Percentiles rank a stretch among this genome's conserved stretches.
phyloP scores from a whole-genome alignment of 495 filamentous ascomycete genomes.

The Bacidia gigantensis region DNA sequence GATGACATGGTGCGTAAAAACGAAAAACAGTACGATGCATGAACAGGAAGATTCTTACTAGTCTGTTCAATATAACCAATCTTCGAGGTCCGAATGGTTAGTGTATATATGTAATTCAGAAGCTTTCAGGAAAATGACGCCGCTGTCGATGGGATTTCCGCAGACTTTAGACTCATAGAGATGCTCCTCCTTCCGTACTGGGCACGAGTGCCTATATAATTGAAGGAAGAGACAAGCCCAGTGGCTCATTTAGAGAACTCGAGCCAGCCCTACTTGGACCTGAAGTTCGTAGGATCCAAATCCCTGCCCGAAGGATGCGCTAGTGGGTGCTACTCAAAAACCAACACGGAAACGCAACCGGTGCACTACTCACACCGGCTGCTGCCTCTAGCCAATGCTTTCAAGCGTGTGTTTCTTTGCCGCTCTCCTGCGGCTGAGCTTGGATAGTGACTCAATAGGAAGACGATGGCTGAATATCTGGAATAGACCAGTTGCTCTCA shows the following conservation, averaged over 20 bases:
- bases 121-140: neutral
- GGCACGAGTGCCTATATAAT: conserved; percentile 1
- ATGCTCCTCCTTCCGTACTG: neutral
- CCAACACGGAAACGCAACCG: conserved; percentile 6
- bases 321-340: neutral
- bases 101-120: conserved; percentile 1
- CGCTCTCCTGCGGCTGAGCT: conserved; percentile 1
- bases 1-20: conserved; percentile 17
- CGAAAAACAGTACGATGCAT: conserved; percentile 3
- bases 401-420: neutral
- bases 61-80: neutral
- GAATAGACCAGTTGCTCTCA: no score
- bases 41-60: conserved; percentile 1
- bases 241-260: neutral
- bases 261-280: conserved; percentile 3
- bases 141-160: neutral
- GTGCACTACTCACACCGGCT: neutral
- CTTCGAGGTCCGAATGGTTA: neutral
- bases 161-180: conserved; percentile 1
- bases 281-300: neutral
- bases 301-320: conserved; percentile 2
- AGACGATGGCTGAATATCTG: neutral
- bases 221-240: conserved; percentile 1
- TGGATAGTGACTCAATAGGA: conserved; percentile 3
- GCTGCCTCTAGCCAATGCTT: conserved; percentile 2